Base-by-base conservation (phyloP, 2,329 filamentous ascomycete species). In the Aciculosporium take region DNA sequence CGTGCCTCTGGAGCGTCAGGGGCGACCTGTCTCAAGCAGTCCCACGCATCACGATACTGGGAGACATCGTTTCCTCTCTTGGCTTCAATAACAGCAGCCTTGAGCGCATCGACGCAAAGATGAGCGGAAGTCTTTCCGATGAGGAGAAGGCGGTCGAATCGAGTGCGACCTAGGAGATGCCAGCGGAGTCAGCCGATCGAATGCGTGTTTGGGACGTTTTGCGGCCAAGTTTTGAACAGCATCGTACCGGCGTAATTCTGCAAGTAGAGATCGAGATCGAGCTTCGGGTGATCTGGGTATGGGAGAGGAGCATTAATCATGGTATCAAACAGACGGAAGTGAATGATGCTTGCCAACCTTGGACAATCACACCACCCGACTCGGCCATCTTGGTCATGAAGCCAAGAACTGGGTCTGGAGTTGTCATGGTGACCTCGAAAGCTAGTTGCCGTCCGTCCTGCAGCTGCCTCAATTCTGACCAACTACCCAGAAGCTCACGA, bases 231-330 rank as follows among this genome's bases (percentile, higher is more conserved):
- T 17, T 15, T 27, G 10, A 13, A 36, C 13, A 18, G 27, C 36
- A 5, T 49, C 65, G 35, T 63, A 88, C 88, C 86, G 57, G 69
- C 72, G 62, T 96, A 98, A 56, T 95, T 94, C 49, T 81, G 72
- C 38, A 94, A 82, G 61, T 95, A 96, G 29, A 82, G 76, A 46
- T 95, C 86, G 32, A 98, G 73, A 53, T 96, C 91, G 51, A 96
- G 81, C 56, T 89, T 94, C 8, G 89, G 88, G 6, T 74, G 63
- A 37, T 86, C 84, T 89, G 40, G 18, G 24, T 27, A 21, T 41
- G 18, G 18, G 15, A n/a, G 21, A 28, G 21, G 10, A 23, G 24
- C 7, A 12, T 30, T 36, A 41, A 33, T 7, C 18, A 25, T 13
- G 13, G 10, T 12, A 18, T 21, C 13, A 6, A 17, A 31, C n/a